Evolutionary conservation across 495 filamentous ascomycete genomes (phyloP).

Genomic region (Apiosordaria backusii): DNA sequence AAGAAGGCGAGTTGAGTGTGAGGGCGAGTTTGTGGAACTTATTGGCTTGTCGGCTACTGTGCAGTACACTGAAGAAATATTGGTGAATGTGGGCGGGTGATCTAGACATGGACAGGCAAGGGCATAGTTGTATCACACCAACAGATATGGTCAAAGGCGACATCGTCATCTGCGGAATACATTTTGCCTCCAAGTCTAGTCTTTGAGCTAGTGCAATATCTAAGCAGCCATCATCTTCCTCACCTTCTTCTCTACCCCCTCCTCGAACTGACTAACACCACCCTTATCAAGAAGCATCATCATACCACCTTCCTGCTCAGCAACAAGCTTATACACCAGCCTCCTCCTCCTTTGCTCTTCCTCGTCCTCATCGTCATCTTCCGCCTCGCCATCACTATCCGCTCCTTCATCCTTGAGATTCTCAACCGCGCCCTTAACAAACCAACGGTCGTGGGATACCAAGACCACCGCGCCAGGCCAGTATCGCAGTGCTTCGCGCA

Average conservation of each 20-base stretch:
- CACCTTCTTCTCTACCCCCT: slow-evolving; percentile 58
- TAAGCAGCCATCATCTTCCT: slow-evolving; percentile 38
- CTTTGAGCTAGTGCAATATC: not conserved
- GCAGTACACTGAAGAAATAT: too few species aligned
- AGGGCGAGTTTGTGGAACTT: too few species aligned
- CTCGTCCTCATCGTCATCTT: slow-evolving; percentile 42
- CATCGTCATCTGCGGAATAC: too few species aligned
- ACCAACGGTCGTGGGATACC: slow-evolving; percentile 75
- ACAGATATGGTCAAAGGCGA: too few species aligned
- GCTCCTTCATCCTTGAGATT: slow-evolving; percentile 55
- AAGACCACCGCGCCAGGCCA: slow-evolving; percentile 71
- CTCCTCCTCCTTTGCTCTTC: slow-evolving; percentile 45
- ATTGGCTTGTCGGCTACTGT: too few species aligned
- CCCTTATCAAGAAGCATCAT: slow-evolving; percentile 49
- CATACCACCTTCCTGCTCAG: slow-evolving; percentile 42
- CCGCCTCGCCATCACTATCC: slow-evolving; percentile 46
- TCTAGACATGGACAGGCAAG: too few species aligned
- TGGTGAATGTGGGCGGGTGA: too few species aligned
- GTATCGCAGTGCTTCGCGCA: slow-evolving; percentile 58
- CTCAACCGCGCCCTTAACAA: slow-evolving; percentile 65
- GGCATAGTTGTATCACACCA: too few species aligned
- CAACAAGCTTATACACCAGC: slow-evolving; percentile 53
- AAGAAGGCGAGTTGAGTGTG: too few species aligned
- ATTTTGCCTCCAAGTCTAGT: too few species aligned
- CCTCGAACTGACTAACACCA: slow-evolving; percentile 64